Base-by-base conservation (phyloP, 306 rosid genomes). In the Casuarina glauca region DNA sequence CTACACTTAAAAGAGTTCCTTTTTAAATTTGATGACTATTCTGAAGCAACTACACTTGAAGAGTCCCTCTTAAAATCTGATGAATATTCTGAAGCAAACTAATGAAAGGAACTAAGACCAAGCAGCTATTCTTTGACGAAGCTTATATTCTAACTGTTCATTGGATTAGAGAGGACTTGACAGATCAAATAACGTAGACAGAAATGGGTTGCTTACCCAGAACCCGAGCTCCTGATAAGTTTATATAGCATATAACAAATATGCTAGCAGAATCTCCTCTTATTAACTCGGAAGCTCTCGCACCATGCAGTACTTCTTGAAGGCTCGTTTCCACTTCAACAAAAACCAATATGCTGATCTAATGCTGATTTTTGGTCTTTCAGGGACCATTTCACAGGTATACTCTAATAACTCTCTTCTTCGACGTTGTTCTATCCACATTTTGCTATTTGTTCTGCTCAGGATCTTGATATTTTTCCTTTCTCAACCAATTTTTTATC, bases 291-390 rank as follows among this genome's bases (percentile, higher is more conserved):
- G 19, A 62, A 38, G 49, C 72, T 84, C 19, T 1, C 42, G 44
- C 73, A 9, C 36, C 42, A n/a, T 90, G 91, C 97, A 95, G 98
- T 95, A 91, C 69, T 93, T 74, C 86, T 80, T 92, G 48, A 95
- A 88, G 90, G 98, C 98, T 26, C 93, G 96, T 11, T 95, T 92
- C 80, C 91, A 87, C 60, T 95, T 84, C 88, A 79, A 74, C 78
- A 95, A 91, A 79, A 79, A 88, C 82, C 96, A 95, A 84, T 93
- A 79, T 67, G 97, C 98, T 17, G 97, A 91, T 86, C 52, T 93
- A 78, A 51, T 95, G 91, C 87, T 95, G 69, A 81, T 91, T 54
- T 2, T 52, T 1, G 97, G 96, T 70, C 74, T 87, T 76, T 82
- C 92, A 74, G 92, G 86, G 42, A 82, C 97, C 50, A 17, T 89